Conservation (phyloP, 306 rosid genomes). For the Myrica gale region DNA sequence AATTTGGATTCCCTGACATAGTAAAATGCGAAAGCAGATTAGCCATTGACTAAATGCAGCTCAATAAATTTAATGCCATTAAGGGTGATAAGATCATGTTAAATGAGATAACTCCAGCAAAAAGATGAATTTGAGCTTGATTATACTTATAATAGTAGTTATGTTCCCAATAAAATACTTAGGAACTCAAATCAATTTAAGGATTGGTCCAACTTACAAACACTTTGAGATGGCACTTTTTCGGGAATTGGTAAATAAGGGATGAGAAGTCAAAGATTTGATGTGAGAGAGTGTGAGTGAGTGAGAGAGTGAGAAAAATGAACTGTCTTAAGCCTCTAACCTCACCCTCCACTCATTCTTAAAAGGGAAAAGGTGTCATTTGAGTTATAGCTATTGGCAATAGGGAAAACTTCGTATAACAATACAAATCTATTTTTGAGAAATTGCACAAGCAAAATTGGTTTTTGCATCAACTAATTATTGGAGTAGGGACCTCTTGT, state of each 20-base stretch:
- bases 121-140: neutral
- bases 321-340: neutral
- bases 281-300: no score
- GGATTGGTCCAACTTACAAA: neutral
- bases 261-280: neutral
- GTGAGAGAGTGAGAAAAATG: no score
- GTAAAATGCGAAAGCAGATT: constrained; percentile 11
- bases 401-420: neutral
- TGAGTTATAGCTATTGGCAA: neutral
- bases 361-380: neutral
- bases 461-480: neutral
- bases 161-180: neutral
- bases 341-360: neutral
- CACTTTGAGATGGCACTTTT: neutral
- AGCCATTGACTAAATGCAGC: neutral
- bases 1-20: constrained; percentile 64
- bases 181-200: neutral
- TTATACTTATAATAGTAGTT: neutral
- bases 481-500: no score
- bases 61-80: neutral
- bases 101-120: neutral
- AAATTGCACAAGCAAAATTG: neutral
- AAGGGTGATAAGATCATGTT: neutral
- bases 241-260: neutral
- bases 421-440: neutral